These are phyloP conservation scores for Sporobolomyces roseus DNA, from an alignment of 768 basidiomycete genomes.

Conservation along the genomic window DNA sequence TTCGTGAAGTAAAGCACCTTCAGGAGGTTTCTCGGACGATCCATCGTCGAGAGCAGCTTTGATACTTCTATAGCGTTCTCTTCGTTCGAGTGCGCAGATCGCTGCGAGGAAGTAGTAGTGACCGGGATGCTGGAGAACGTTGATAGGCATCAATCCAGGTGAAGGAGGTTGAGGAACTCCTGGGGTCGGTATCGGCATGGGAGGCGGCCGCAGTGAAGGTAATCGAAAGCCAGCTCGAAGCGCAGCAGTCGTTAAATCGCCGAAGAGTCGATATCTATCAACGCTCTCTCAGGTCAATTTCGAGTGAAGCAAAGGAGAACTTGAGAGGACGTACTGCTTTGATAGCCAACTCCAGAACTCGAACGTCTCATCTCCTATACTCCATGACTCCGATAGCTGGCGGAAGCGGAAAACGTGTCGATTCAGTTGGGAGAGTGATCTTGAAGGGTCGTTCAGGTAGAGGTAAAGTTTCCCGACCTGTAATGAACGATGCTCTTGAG, in stretches of 20 bases:
- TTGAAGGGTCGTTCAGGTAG: conserved; percentile 79
- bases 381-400: conserved; percentile 79
- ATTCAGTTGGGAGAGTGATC: conserved; percentile 76
- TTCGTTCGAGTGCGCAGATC: conserved; percentile 71
- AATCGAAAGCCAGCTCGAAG: conserved; percentile 44
- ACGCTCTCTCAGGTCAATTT: background rate
- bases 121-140: conserved; percentile 82
- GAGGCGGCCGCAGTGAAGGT: conserved; percentile 44
- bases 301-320: background rate
- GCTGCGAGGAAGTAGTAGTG: conserved; percentile 90
- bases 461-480: conserved; percentile 86
- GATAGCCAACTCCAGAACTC: conserved; percentile 98
- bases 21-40: conserved; percentile 52
- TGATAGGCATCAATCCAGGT: conserved; percentile 65
- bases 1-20: conserved; percentile 72
- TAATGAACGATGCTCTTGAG: no score
- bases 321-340: conserved; percentile 64
- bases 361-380: conserved; percentile 91
- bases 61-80: conserved; percentile 63
- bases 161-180: conserved; percentile 23
- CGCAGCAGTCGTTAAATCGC: conserved; percentile 83
- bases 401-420: conserved; percentile 79
- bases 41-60: conserved; percentile 59
- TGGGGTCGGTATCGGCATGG: conserved; percentile 22
- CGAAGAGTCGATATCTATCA: conserved; percentile 75